Conservation (phyloP, 1,139 yeast species). For the Zhuliangozyma blackwelliae region DNA sequence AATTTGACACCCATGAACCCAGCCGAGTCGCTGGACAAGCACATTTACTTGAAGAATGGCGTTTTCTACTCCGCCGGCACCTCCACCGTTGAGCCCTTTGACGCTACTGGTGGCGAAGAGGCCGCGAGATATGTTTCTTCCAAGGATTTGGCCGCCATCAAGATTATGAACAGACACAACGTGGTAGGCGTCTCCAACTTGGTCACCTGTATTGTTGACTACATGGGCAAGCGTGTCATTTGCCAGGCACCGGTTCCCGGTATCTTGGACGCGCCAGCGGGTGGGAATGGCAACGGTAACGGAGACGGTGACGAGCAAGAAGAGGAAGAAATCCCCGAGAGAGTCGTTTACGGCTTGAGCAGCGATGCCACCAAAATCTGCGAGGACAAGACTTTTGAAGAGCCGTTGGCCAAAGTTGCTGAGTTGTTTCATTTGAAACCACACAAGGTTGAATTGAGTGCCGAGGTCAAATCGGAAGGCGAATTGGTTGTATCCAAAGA, state of each 20-base stretch:
- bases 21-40: slow-evolving; percentile 54
- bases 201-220: slow-evolving; percentile 82
- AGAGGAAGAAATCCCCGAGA: slow-evolving; percentile 31
- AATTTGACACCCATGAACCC: slow-evolving; percentile 80
- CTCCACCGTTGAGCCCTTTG: slow-evolving; percentile 69
- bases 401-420: slow-evolving; percentile 57
- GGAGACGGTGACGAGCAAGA: slow-evolving; percentile 25
- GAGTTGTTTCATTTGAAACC: slow-evolving; percentile 75
- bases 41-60: slow-evolving; percentile 73
- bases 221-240: slow-evolving; percentile 78
- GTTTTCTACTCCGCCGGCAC: slow-evolving; percentile 80
- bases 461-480: slow-evolving; percentile 29
- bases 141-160: slow-evolving; percentile 76
- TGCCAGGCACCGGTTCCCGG: slow-evolving; percentile 99
- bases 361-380: slow-evolving; percentile 54
- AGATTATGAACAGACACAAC: slow-evolving; percentile 64
- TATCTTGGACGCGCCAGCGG: slow-evolving; percentile 49
- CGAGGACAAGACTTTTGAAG: slow-evolving; percentile 47
- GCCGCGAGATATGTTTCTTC: slow-evolving; percentile 81
- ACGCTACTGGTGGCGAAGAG: slow-evolving; percentile 69
- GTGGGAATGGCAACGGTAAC: slow-evolving; percentile 6
- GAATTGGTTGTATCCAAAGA: slow-evolving; percentile 69
- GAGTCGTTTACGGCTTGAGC: slow-evolving; percentile 69
- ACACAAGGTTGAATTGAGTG: slow-evolving; percentile 47
- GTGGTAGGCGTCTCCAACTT: slow-evolving; percentile 62